Percentiles rank a stretch among this genome's conserved stretches.
These are phyloP conservation scores for Pholiota microspora DNA, from an alignment of 768 basidiomycete species.

Conservation along the genomic window DNA sequence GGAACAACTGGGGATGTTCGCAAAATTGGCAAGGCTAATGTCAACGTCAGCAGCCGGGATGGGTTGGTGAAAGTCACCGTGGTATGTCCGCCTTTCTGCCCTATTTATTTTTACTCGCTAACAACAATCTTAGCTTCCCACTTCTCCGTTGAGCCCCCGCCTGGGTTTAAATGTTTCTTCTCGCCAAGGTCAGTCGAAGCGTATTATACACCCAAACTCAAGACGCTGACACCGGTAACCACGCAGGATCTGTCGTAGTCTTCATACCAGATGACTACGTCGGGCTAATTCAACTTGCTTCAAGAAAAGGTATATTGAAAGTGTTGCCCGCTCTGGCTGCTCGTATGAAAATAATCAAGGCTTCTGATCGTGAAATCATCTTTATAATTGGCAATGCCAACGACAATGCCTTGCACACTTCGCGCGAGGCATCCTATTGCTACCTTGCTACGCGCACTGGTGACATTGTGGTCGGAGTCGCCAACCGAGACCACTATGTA, in stretches of 20 bases:
- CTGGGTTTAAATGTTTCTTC: conserved; percentile 36
- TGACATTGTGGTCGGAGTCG: conserved; percentile 41
- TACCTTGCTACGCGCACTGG: conserved; percentile 35
- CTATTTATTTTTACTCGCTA: not conserved
- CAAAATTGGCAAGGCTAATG: conserved; percentile 29
- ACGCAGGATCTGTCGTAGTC: conserved; percentile 33
- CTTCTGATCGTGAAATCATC: conserved; percentile 34
- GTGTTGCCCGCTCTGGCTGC: conserved; percentile 33
- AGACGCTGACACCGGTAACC: not conserved
- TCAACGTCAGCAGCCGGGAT: conserved; percentile 33
- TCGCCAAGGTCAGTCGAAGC: conserved; percentile 26
- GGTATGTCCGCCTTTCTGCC: conserved; percentile 22
- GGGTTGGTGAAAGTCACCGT: conserved; percentile 40
- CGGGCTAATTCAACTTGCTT: conserved; percentile 34
- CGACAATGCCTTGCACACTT: conserved; percentile 12
- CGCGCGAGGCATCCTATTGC: conserved; percentile 35
- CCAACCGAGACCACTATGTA: conserved; percentile 35
- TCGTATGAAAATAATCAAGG: conserved; percentile 31
- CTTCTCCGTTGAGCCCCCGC: conserved; percentile 29
- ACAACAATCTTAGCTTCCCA: conserved; percentile 27
- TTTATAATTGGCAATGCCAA: conserved; percentile 32
- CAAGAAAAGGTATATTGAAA: conserved; percentile 28
- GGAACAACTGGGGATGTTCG: conserved; percentile 35
- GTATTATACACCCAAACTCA: not conserved
- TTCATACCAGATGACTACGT: conserved; percentile 35